A percentile compares a stretch with the other conserved stretches of the same genome.
These are phyloP conservation scores for Geotrichum bryndzae DNA, from an alignment of 1,139 yeast species.

Conservation along the genomic window DNA sequence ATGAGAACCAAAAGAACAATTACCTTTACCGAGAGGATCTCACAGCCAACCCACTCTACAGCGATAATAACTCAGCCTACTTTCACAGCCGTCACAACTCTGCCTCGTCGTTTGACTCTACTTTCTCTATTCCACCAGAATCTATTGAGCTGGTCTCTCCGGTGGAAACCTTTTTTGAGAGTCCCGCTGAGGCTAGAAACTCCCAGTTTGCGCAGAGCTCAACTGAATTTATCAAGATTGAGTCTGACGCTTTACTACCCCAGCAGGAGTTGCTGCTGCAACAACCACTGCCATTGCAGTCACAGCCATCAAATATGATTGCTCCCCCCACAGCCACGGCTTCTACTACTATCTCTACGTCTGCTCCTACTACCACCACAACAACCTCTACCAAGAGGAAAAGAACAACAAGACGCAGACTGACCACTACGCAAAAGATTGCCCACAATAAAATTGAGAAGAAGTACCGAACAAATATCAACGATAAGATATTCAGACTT, in stretches of 20 bases:
- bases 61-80: neutral
- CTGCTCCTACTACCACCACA: neutral
- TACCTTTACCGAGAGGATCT: neutral
- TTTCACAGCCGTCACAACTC: neutral
- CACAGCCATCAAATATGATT: neutral
- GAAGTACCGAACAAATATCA: slow-evolving; percentile 65
- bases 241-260: neutral
- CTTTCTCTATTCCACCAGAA: neutral
- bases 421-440: slow-evolving; percentile 57
- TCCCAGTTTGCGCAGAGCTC: neutral
- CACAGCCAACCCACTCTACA: neutral
- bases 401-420: slow-evolving; percentile 51
- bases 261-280: neutral
- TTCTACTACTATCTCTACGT: neutral
- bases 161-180: neutral
- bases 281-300: no score
- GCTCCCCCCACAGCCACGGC: neutral
- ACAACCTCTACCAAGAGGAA: slow-evolving; percentile 31
- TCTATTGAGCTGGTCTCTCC: neutral
- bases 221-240: neutral
- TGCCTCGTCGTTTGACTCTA: neutral
- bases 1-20: neutral
- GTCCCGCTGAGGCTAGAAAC: neutral
- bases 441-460: slow-evolving; percentile 70
- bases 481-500: slow-evolving; percentile 61